Conservation (phyloP, 257 asterid genomes). For the Penstemon davidsonii region DNA sequence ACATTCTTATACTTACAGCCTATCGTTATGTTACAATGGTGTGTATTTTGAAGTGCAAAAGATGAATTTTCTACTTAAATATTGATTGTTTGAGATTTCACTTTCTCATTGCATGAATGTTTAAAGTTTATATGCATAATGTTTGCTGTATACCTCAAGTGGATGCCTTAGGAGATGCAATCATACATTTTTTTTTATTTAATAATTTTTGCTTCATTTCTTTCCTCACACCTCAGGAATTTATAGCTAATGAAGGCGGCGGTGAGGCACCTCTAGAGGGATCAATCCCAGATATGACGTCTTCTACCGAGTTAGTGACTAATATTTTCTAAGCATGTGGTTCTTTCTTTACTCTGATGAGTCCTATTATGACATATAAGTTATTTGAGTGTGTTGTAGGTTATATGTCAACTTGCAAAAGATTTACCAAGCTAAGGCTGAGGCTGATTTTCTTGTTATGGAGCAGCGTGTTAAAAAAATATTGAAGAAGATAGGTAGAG, state of each 20-base stretch:
- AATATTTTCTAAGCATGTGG: constrained; percentile 21
- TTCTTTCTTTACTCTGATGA: not conserved
- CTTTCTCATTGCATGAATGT: not conserved
- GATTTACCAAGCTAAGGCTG: constrained; percentile 95
- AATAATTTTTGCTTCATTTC: constrained; percentile 22
- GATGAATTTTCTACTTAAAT: not conserved
- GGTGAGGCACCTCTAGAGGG: constrained; percentile 99
- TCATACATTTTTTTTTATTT: constrained; percentile 9
- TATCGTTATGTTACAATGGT: not conserved
- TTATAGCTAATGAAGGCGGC: constrained; percentile 81
- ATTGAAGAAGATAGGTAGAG: constrained; percentile 80
- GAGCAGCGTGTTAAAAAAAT: constrained; percentile 61
- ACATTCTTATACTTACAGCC: not conserved
- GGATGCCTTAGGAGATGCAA: constrained; percentile 7
- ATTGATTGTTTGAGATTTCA: not conserved
- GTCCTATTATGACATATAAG: constrained; percentile 6
- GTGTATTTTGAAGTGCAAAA: not conserved
- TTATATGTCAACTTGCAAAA: constrained; percentile 77
- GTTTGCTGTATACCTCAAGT: not conserved
- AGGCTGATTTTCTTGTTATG: constrained; percentile 80
- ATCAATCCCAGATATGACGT: constrained; percentile 96
- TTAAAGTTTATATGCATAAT: not conserved
- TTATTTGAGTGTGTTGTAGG: constrained; percentile 45
- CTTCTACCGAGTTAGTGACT: constrained; percentile 90
- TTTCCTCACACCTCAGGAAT: constrained; percentile 54